These are phyloP conservation scores for Penstemon barbatus DNA, from an alignment of 257 asterid genomes.

Conservation along the genomic window DNA sequence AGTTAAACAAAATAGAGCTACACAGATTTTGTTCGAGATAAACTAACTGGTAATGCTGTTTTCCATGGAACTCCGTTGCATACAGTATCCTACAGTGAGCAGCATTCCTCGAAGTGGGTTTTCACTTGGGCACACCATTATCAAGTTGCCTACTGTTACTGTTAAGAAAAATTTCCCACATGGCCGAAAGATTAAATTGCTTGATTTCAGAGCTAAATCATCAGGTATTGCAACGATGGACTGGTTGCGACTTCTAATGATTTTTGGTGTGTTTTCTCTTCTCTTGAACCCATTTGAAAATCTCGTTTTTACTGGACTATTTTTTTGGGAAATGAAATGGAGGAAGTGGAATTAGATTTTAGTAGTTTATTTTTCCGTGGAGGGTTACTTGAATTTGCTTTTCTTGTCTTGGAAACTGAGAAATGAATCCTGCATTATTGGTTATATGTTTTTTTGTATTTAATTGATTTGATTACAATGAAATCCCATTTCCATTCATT, in stretches of 20 bases:
- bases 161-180: slow-evolving; percentile 33
- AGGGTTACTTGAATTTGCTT: not conserved
- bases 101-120: slow-evolving; percentile 50
- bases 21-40: not conserved
- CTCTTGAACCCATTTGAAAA: not conserved
- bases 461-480: no score
- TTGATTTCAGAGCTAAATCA: slow-evolving; percentile 47
- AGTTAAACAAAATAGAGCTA: slow-evolving; percentile 5
- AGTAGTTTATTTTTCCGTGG: not conserved
- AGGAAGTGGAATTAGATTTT: not conserved
- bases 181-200: slow-evolving; percentile 36
- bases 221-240: slow-evolving; percentile 46
- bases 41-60: not conserved
- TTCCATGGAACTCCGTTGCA: slow-evolving; percentile 52
- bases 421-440: not conserved
- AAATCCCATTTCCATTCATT: no score
- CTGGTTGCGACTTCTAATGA: slow-evolving; percentile 5
- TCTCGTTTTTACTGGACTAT: not conserved
- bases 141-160: slow-evolving; percentile 26
- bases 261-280: not conserved
- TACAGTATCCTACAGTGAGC: slow-evolving; percentile 51
- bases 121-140: slow-evolving; percentile 38
- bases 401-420: not conserved
- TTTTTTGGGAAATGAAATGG: not conserved
- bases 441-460: not conserved